A percentile compares a stretch with the other conserved stretches of the same genome.
These are phyloP conservation scores for Pseudogymnoascus sp. DNA, from an alignment of 2,329 filamentous ascomycete genomes.

Conservation along the genomic window DNA sequence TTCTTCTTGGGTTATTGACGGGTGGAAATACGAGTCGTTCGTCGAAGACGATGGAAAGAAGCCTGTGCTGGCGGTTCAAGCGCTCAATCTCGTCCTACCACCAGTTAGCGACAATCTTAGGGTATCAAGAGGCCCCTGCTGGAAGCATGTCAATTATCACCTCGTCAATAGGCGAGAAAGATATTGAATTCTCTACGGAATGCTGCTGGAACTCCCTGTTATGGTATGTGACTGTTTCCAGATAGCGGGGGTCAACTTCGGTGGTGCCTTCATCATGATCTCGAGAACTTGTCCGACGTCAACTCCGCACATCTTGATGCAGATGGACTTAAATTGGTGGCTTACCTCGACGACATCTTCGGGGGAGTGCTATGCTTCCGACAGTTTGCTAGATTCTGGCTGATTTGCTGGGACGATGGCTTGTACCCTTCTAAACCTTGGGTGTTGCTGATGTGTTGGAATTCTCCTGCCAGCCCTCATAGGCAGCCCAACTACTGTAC, in stretches of 20 bases:
- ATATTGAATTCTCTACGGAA: slow-evolving; percentile 54
- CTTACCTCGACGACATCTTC: background rate
- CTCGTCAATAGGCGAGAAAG: slow-evolving; percentile 64
- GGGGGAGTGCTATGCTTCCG: background rate
- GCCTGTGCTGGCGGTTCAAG: slow-evolving; percentile 52
- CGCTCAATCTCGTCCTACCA: slow-evolving; percentile 58
- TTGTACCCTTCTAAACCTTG: slow-evolving; percentile 1
- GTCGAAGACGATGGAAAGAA: slow-evolving; percentile 58
- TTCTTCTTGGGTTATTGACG: slow-evolving; percentile 44
- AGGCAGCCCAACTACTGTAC: slow-evolving; percentile 4
- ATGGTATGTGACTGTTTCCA: slow-evolving; percentile 50
- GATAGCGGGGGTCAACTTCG: slow-evolving; percentile 47
- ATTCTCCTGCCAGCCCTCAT: background rate
- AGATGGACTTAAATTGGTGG: background rate
- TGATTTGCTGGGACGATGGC: background rate
- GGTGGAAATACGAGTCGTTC: slow-evolving; percentile 62
- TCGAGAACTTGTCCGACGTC: slow-evolving; percentile 23
- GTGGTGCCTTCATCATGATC: slow-evolving; percentile 37
- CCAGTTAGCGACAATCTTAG: slow-evolving; percentile 8
- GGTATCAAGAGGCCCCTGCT: background rate
- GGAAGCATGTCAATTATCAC: slow-evolving; percentile 34
- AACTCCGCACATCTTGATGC: slow-evolving; percentile 11
- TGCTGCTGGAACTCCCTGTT: slow-evolving; percentile 60
- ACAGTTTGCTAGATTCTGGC: background rate
- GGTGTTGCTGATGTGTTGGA: background rate